Evolutionary conservation across 768 basidiomycete genomes (phyloP).

Genomic region (Collybia sordida): DNA sequence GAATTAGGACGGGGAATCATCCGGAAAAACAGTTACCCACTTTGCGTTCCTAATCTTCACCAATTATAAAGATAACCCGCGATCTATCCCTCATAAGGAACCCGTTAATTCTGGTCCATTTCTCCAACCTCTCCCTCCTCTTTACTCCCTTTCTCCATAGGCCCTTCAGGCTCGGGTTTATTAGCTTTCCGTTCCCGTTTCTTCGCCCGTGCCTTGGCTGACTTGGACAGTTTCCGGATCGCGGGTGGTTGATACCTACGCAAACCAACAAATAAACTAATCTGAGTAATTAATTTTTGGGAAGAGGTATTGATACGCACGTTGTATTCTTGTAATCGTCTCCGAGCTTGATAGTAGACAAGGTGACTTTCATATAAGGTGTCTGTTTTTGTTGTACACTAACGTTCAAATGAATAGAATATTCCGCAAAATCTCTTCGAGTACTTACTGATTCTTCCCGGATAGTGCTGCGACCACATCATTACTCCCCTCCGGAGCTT

Average conservation of each 20-base stretch:
- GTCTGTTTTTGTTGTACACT: slow-evolving; percentile 58
- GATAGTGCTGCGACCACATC: slow-evolving; percentile 45
- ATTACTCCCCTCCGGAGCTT: slow-evolving; percentile 24
- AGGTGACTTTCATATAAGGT: slow-evolving; percentile 70
- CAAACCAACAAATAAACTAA: neutral
- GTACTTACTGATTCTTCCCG: slow-evolving; percentile 60
- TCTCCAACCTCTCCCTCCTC: neutral
- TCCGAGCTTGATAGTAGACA: slow-evolving; percentile 46
- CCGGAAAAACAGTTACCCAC: neutral
- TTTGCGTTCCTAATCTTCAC: neutral
- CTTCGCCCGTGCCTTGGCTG: slow-evolving; percentile 55
- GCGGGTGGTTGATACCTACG: slow-evolving; percentile 57
- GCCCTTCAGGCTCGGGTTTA: neutral
- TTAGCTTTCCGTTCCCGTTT: slow-evolving; percentile 29
- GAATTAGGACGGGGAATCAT: neutral
- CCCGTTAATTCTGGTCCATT: neutral
- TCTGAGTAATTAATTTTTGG: neutral
- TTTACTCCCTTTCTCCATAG: neutral
- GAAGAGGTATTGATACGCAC: slow-evolving; percentile 33
- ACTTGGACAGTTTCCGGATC: slow-evolving; percentile 53
- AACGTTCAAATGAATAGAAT: neutral
- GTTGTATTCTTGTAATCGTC: slow-evolving; percentile 40
- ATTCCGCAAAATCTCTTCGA: slow-evolving; percentile 2
- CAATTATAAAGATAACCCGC: too few relatives aligned
- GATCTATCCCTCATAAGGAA: neutral